Evolutionary conservation across 169 alveolate species (phyloP).

Genomic region (Plasmodium vivax): DNA sequence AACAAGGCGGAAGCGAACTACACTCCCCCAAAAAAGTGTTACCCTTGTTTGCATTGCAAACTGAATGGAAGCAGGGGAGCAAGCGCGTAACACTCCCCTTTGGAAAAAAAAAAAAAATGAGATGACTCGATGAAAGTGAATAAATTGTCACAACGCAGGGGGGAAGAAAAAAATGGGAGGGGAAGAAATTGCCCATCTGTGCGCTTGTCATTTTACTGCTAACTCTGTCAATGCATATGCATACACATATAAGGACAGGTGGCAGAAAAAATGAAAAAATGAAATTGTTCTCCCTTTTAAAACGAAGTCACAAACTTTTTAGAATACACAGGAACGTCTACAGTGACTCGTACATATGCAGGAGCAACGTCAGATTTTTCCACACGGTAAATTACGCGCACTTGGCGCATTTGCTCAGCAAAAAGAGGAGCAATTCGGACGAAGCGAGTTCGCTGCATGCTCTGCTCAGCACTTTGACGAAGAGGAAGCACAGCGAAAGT

Average conservation of each 20-base stretch:
- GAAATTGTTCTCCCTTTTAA: conserved; percentile 22
- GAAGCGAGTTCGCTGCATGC: conserved; percentile 32
- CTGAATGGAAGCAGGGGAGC: background rate
- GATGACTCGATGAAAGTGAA: background rate
- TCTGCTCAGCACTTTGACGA: background rate
- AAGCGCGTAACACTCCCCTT: background rate
- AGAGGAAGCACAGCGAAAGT: background rate
- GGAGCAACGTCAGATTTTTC: conserved; percentile 5
- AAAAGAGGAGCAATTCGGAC: background rate
- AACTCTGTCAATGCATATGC: background rate
- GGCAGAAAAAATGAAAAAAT: conserved; percentile 29
- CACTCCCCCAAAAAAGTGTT: background rate
- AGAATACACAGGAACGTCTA: background rate
- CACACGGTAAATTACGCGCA: conserved; percentile 13
- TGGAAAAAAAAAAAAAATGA: background rate
- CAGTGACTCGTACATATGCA: background rate
- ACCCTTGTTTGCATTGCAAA: background rate
- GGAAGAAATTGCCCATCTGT: background rate
- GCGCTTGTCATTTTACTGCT: background rate
- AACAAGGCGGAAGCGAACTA: background rate
- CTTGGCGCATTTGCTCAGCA: background rate
- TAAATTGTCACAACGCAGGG: background rate
- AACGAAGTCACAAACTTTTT: background rate
- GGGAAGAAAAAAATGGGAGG: background rate
- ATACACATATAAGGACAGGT: background rate